phyloP scores from a whole-genome alignment of 2,329 filamentous ascomycete genomes.

The Fusarium xylarioides region DNA sequence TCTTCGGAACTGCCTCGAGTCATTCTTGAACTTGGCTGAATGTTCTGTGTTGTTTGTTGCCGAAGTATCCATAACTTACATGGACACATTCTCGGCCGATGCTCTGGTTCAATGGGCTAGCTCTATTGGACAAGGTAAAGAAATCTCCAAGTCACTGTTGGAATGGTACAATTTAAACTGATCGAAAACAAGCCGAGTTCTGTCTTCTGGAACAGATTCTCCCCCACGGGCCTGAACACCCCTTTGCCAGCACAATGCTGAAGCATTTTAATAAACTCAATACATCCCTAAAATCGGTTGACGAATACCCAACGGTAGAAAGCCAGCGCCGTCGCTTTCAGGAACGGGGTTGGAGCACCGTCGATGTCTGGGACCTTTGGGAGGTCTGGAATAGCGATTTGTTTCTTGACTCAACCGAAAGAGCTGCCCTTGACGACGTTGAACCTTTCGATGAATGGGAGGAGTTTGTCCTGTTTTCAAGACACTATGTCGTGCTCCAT shows the following conservation, averaged over 20 bases:
- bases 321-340: slow-evolving; percentile 76
- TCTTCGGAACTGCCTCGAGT: slow-evolving; percentile 67
- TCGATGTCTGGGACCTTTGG: slow-evolving; percentile 78
- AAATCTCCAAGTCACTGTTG: slow-evolving; percentile 37
- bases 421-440: slow-evolving; percentile 70
- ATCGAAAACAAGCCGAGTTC: slow-evolving; percentile 66
- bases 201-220: slow-evolving; percentile 88
- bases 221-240: slow-evolving; percentile 79
- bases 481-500: slow-evolving; percentile 83
- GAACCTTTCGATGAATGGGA: slow-evolving; percentile 98
- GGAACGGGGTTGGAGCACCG: slow-evolving; percentile 71
- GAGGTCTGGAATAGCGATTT: slow-evolving; percentile 77
- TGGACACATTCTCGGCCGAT: slow-evolving; percentile 79
- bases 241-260: slow-evolving; percentile 88
- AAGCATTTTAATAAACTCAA: slow-evolving; percentile 82
- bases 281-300: slow-evolving; percentile 79
- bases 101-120: slow-evolving; percentile 81
- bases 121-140: slow-evolving; percentile 70
- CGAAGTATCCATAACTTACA: slow-evolving; percentile 92
- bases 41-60: slow-evolving; percentile 81
- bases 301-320: slow-evolving; percentile 71
- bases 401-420: slow-evolving; percentile 70
- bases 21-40: slow-evolving; percentile 64
- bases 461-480: slow-evolving; percentile 85
- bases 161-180: slow-evolving; percentile 5